Percentiles rank a stretch among this genome's conserved stretches.
phyloP scores from a whole-genome alignment of 129 eudicot genomes.

The Calendula officinalis region DNA sequence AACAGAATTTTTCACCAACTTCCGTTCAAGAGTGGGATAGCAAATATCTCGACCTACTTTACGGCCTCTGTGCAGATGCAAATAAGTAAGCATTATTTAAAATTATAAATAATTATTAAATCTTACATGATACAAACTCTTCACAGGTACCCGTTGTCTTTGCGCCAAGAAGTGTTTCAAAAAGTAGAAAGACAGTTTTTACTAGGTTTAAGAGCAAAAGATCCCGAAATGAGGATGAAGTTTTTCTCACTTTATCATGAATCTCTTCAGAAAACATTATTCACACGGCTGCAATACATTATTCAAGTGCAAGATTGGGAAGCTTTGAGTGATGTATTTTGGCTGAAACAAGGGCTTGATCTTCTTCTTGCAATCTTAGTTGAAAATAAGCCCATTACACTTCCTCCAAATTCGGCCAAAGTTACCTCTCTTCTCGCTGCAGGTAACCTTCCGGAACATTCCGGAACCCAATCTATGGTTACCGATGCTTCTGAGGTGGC shows the following conservation, averaged over 20 bases:
- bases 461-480: conserved; percentile 69
- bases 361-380: conserved; percentile 96
- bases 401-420: conserved; percentile 94
- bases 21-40: conserved; percentile 82
- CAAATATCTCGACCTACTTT: conserved; percentile 88
- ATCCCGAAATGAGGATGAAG: conserved; percentile 79
- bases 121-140: too few relatives aligned
- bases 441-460: conserved; percentile 46
- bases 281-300: conserved; percentile 86
- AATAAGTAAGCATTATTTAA: conserved; percentile 44
- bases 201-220: conserved; percentile 94
- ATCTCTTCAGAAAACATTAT: conserved; percentile 81
- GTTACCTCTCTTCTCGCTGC: conserved; percentile 66
- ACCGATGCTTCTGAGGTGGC: conserved; percentile 63
- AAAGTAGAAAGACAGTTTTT: conserved; percentile 88
- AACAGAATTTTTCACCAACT: conserved; percentile 60
- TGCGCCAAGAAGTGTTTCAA: conserved; percentile 92
- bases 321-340: conserved; percentile 93
- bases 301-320: conserved; percentile 97
- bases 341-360: conserved; percentile 99
- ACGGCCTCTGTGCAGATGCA: conserved; percentile 96
- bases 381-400: conserved; percentile 93
- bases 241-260: conserved; percentile 89
- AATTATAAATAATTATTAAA: neutral
- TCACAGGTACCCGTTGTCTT: conserved; percentile 35